Evolutionary conservation across 192 early-diverging fungal genomes (phyloP).

Genomic region (Helicostylum pulchrum): DNA sequence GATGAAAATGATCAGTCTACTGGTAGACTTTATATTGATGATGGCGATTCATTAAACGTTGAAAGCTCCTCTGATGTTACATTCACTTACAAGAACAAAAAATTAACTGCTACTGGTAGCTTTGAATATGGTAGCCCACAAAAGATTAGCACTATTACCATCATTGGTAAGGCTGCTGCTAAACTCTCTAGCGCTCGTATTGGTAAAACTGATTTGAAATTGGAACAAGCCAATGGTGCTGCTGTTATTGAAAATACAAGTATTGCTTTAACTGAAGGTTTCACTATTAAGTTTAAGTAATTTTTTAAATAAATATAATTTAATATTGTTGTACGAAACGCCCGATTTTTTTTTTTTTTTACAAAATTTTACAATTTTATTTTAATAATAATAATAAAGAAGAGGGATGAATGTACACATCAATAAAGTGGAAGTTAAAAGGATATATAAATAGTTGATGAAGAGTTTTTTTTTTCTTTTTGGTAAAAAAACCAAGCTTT

Average conservation of each 20-base stretch:
- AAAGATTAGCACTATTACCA: conserved; percentile 4
- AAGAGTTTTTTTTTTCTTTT: not conserved
- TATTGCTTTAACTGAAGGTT: too few relatives aligned
- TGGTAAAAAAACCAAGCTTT: not conserved
- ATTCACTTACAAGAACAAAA: conserved; percentile 16
- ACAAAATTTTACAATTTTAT: not conserved
- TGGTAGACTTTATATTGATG: conserved; percentile 60
- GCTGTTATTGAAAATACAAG: too few relatives aligned
- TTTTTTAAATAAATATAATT: too few relatives aligned
- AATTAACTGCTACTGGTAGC: conserved; percentile 21
- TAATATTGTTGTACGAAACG: too few relatives aligned
- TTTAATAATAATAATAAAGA: not conserved
- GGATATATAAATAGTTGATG: not conserved
- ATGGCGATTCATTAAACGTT: conserved; percentile 51
- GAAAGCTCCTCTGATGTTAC: conserved; percentile 22
- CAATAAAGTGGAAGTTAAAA: not conserved
- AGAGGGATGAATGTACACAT: not conserved
- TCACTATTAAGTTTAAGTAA: too few relatives aligned
- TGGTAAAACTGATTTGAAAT: conserved; percentile 2
- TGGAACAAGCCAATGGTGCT: not conserved
- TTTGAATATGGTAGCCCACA: conserved; percentile 21
- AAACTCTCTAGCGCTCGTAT: not conserved
- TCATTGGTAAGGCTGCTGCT: conserved; percentile 7
- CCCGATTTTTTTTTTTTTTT: not conserved
- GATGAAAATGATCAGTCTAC: conserved; percentile 42